These are phyloP conservation scores for Chlamydomonas sp. DNA, from an alignment of 139 green algal genomes.

Conservation along the genomic window DNA sequence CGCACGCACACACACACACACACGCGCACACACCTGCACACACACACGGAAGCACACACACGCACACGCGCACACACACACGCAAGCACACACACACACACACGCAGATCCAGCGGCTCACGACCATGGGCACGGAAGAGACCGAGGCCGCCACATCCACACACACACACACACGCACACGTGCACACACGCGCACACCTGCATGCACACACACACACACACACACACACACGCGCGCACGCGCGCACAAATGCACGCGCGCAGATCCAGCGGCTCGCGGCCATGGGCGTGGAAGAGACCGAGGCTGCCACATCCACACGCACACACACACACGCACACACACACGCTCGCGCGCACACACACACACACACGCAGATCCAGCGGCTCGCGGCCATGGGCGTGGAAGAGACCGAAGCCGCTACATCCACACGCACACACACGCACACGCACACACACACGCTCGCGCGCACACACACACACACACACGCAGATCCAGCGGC, in stretches of 20 bases:
- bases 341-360: background rate
- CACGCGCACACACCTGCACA: no score
- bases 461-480: background rate
- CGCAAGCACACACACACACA: no score
- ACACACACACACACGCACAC: no score
- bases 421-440: background rate
- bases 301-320: background rate
- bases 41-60: no score
- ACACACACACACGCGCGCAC: background rate
- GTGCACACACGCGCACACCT: no score
- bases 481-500: conserved; percentile 6
- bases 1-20: background rate
- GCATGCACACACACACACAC: background rate
- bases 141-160: no score
- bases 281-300: no score
- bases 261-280: no score
- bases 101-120: no score
- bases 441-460: background rate
- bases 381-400: background rate
- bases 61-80: no score
- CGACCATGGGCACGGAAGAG: no score
- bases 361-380: background rate
- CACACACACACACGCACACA: background rate
- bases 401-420: background rate
- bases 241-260: no score